Evolutionary conservation across 2,329 filamentous ascomycete genomes (phyloP), one percentile per base, ranked within the genome.

Genomic region (Fusarium scirpi): DNA sequence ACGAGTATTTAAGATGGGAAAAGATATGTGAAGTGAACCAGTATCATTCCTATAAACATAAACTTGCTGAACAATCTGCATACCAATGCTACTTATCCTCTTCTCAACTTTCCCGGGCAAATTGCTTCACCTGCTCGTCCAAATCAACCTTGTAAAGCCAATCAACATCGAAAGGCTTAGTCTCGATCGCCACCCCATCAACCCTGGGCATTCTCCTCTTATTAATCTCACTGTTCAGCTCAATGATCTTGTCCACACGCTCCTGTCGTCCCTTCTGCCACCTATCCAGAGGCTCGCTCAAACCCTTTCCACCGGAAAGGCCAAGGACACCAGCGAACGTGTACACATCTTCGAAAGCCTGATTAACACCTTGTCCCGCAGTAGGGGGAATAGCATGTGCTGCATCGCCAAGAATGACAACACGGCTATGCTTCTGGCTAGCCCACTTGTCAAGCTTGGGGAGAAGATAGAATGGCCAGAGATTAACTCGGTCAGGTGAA

Each of bases 241-340:
- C 80, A 27, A 87, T 73, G 3, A 88, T 78, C 53, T 77, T 81
- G 29, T 84, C 82, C 2, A 88, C 75, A 4, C 86, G 79, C 12
- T 78, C 79, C 71, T 87, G 83, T 11, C 86, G 77, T 15, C 82
- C 82, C 0, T 72, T 61, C 69, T 87, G 82, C 87, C 86, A 89
- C 2, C 46, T 27, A 13, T 45, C 54, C 8, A 73, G 22, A 3
- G 56, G 27, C 5, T 20, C 47, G 10, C 41, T 15, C 3, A 74
- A 12, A 1, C 6, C 32, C 0, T 77, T 34, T 69, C 69, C 48
- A 79, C 71, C n/a, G 62, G 74, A 13, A 32, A 67, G 27, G 51
- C 74, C 15, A 45, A 82, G 57, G 1, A 87, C 67, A 5, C 83
- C 72, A 4, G 83, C 80, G 25, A 86, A 79, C 0, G 79, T 81